A percentile compares a stretch with the other conserved stretches of the same genome.
Conservation (phyloP, 2,329 filamentous ascomycete species). For the Diaporthe nobilis region DNA sequence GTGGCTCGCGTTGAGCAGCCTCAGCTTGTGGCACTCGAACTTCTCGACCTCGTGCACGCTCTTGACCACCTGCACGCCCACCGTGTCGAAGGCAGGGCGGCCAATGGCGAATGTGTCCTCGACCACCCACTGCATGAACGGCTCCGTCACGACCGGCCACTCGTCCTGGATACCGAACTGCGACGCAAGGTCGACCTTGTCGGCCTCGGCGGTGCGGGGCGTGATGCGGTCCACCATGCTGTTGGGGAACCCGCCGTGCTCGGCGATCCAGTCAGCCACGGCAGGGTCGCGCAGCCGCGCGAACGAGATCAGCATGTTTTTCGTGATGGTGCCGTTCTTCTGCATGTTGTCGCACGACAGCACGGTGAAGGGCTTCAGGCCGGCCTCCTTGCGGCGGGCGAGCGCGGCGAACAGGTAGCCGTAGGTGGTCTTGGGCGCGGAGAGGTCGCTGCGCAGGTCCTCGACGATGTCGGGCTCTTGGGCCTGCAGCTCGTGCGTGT, state of each 20-base stretch:
- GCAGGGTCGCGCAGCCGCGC: slow-evolving; percentile 62
- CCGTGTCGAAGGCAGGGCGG: slow-evolving; percentile 66
- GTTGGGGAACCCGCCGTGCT: slow-evolving; percentile 66
- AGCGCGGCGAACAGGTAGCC: slow-evolving; percentile 67
- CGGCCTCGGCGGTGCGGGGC: slow-evolving; percentile 61
- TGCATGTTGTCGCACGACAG: slow-evolving; percentile 71
- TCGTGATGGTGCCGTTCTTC: slow-evolving; percentile 68
- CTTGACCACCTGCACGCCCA: slow-evolving; percentile 66
- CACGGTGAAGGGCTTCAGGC: slow-evolving; percentile 67
- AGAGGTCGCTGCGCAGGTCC: slow-evolving; percentile 61
- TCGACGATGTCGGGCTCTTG: slow-evolving; percentile 64
- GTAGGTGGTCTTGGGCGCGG: slow-evolving; percentile 62
- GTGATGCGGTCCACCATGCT: slow-evolving; percentile 70
- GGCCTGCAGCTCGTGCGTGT: slow-evolving; percentile 65
- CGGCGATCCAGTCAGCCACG: slow-evolving; percentile 63
- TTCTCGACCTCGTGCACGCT: slow-evolving; percentile 66
- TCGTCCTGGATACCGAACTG: slow-evolving; percentile 63
- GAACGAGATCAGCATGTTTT: slow-evolving; percentile 65
- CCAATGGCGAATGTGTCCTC: slow-evolving; percentile 67
- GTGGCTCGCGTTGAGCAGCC: slow-evolving; percentile 67
- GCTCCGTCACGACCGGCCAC: slow-evolving; percentile 69
- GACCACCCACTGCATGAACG: slow-evolving; percentile 70
- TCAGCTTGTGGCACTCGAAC: slow-evolving; percentile 71
- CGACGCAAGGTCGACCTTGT: slow-evolving; percentile 60
- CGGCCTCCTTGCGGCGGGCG: slow-evolving; percentile 59